phyloP scores from a whole-genome alignment of 257 asterid genomes.

The Linaria vulgaris region DNA sequence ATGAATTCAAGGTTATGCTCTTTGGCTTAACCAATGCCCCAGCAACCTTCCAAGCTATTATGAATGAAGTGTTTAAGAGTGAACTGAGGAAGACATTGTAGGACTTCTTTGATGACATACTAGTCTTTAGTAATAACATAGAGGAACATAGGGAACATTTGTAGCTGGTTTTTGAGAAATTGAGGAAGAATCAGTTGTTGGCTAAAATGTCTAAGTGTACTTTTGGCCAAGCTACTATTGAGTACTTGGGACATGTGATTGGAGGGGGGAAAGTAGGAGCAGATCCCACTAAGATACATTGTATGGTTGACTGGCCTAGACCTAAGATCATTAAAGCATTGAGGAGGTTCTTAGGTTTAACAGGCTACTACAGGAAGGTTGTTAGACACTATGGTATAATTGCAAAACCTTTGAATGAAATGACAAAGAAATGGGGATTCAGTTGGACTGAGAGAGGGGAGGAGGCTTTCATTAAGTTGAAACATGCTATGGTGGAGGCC shows the following conservation, averaged over 20 bases:
- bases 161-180: neutral
- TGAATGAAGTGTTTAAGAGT: neutral
- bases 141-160: neutral
- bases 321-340: neutral
- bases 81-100: neutral
- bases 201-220: neutral
- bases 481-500: too few relatives aligned
- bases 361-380: too few relatives aligned
- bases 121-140: too few relatives aligned
- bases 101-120: too few relatives aligned
- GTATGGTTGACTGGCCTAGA: too few relatives aligned
- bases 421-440: too few relatives aligned
- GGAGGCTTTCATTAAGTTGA: too few relatives aligned
- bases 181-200: neutral
- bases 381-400: too few relatives aligned
- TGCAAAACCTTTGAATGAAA: too few relatives aligned
- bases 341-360: neutral
- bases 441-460: too few relatives aligned
- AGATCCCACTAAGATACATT: neutral
- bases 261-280: neutral
- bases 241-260: constrained; percentile 6
- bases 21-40: neutral
- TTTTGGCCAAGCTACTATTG: neutral
- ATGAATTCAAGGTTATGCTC: too few relatives aligned
- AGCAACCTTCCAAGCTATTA: neutral